Conservation (phyloP, 78 protist species). For the Dictyostelium discoideum region DNA sequence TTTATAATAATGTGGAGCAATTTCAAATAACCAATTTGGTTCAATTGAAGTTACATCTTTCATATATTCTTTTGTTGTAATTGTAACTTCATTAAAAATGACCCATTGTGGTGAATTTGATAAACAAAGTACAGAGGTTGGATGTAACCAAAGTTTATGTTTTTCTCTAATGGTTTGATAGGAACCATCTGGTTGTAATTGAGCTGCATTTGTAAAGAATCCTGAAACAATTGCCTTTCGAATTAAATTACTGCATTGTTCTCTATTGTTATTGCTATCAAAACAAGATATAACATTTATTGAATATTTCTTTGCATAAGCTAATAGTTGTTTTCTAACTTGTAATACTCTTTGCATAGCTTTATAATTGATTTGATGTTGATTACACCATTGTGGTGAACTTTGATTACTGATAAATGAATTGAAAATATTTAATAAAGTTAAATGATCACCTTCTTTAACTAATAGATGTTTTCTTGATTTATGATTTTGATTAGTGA, state of each 20-base stretch:
- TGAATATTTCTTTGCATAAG: conserved; percentile 47
- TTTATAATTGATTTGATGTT: conserved; percentile 24
- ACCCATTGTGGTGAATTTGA: conserved; percentile 85
- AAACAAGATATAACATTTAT: conserved; percentile 7
- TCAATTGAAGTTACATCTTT: conserved; percentile 92
- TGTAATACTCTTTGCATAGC: conserved; percentile 56
- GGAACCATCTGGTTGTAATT: conserved; percentile 52
- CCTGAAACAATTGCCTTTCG: conserved; percentile 82
- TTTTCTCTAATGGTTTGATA: conserved; percentile 41
- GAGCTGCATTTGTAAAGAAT: conserved; percentile 88
- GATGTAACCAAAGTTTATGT: conserved; percentile 84
- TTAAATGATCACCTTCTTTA: conserved; percentile 92
- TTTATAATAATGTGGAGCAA: conserved; percentile 91
- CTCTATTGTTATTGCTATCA: background rate
- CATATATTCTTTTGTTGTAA: conserved; percentile 87
- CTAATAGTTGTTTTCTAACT: conserved; percentile 72
- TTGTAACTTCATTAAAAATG: conserved; percentile 82
- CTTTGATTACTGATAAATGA: background rate
- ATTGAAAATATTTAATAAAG: conserved; percentile 85
- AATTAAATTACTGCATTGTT: background rate
- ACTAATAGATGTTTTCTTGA: conserved; percentile 56
- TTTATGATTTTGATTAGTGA: conserved; percentile 9
- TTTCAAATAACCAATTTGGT: conserved; percentile 87
- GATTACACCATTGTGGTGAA: conserved; percentile 76
- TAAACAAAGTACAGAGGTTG: conserved; percentile 81